Evolutionary conservation across 805 yeast species (phyloP).

Genomic region (Pichia nakasei): DNA sequence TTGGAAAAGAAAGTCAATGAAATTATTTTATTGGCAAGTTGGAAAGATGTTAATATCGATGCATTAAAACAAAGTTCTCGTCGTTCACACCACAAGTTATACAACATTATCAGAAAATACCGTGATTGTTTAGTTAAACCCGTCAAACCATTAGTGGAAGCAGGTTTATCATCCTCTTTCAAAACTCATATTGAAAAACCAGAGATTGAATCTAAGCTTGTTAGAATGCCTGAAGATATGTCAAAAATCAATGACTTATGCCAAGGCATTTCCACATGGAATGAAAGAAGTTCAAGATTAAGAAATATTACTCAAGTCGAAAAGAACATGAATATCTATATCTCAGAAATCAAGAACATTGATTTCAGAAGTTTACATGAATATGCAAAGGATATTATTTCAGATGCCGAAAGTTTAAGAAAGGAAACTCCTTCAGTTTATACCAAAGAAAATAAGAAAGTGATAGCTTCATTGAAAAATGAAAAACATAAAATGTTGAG

Average conservation of each 20-base stretch:
- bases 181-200: conserved; percentile 4
- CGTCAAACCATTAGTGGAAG: conserved; percentile 48
- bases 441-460: conserved; percentile 68
- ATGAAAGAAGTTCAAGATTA: conserved; percentile 47
- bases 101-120: conserved; percentile 76
- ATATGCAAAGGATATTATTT: conserved; percentile 45
- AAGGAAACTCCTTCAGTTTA: conserved; percentile 68
- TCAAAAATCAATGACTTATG: conserved; percentile 19
- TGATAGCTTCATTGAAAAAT: conserved; percentile 61
- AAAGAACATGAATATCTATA: conserved; percentile 47
- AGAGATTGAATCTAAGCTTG: not conserved
- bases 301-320: conserved; percentile 41
- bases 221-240: conserved; percentile 3
- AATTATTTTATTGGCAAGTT: conserved; percentile 81
- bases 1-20: conserved; percentile 78
- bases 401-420: conserved; percentile 53
- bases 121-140: conserved; percentile 49
- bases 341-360: conserved; percentile 26
- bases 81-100: conserved; percentile 75
- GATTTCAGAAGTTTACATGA: conserved; percentile 41
- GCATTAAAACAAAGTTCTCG: conserved; percentile 92
- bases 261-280: conserved; percentile 38
- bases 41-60: conserved; percentile 93
- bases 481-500: conserved; percentile 75
- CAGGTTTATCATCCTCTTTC: conserved; percentile 34